These are phyloP conservation scores for Excoecaria cochinchinensis DNA, from an alignment of 345 rosid genomes.

Conservation along the genomic window DNA sequence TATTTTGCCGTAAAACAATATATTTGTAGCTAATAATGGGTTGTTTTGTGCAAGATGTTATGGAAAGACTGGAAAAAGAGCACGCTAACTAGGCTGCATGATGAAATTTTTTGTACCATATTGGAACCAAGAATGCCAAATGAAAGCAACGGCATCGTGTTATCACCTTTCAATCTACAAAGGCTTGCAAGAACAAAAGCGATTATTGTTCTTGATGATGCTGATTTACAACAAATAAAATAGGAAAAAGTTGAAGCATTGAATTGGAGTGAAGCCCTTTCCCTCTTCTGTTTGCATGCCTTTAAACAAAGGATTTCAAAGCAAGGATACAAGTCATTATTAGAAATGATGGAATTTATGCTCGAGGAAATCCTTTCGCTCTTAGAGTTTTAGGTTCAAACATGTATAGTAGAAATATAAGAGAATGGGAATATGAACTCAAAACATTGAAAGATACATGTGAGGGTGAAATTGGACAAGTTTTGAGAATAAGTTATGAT, in stretches of 20 bases:
- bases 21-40: too few relatives aligned
- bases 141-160: neutral
- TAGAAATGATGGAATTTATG: neutral
- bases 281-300: neutral
- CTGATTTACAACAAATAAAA: neutral
- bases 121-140: neutral
- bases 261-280: neutral
- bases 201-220: conserved; percentile 18
- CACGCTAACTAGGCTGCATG: neutral
- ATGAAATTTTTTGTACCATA: neutral
- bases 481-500: too few relatives aligned
- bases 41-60: neutral
- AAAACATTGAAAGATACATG: neutral
- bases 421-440: too few relatives aligned
- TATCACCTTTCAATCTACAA: too few relatives aligned
- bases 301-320: neutral
- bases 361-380: too few relatives aligned
- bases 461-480: too few relatives aligned
- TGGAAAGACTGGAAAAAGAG: neutral
- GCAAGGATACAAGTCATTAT: neutral
- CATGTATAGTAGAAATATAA: too few relatives aligned
- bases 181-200: neutral
- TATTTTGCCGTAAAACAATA: too few relatives aligned
- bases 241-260: neutral
- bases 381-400: too few relatives aligned